phyloP scores from a whole-genome alignment of 2,329 filamentous ascomycete genomes.

The Metarhizium humberi region DNA sequence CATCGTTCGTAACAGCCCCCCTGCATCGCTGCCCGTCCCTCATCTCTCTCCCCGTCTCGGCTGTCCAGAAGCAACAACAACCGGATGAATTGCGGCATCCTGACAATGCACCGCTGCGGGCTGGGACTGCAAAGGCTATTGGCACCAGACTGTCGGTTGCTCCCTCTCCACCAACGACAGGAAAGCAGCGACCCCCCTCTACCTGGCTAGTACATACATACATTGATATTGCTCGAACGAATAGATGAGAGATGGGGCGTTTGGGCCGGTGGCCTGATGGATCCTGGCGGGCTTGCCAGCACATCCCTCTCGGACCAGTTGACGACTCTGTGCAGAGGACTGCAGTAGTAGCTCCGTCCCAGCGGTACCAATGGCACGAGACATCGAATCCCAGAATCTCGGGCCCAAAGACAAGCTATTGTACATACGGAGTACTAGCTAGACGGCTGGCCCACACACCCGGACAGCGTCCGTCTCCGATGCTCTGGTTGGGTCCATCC shows the following conservation, averaged over 20 bases:
- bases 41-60: not conserved
- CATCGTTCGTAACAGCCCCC: not conserved
- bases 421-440: not conserved
- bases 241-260: not conserved
- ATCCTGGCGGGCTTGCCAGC: not conserved
- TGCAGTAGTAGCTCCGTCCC: no score
- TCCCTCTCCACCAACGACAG: not conserved
- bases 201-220: not conserved
- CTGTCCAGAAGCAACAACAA: not conserved
- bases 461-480: conserved; percentile 17
- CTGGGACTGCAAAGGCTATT: conserved; percentile 8
- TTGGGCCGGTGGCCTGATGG: conserved; percentile 1
- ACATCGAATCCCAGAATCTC: conserved; percentile 4
- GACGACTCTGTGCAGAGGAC: no score
- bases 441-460: not conserved
- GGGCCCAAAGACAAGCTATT: not conserved
- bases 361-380: not conserved
- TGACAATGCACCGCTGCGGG: not conserved
- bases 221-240: no score
- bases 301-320: not conserved
- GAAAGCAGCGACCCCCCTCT: not conserved
- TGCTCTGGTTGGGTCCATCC: conserved; percentile 6
- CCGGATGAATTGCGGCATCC: not conserved
- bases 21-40: conserved; percentile 1
- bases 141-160: conserved; percentile 13